A percentile compares a stretch with the other conserved stretches of the same genome.
Evolutionary conservation across 1,139 yeast species (phyloP).

Genomic region (Suhomyces terraborum): DNA sequence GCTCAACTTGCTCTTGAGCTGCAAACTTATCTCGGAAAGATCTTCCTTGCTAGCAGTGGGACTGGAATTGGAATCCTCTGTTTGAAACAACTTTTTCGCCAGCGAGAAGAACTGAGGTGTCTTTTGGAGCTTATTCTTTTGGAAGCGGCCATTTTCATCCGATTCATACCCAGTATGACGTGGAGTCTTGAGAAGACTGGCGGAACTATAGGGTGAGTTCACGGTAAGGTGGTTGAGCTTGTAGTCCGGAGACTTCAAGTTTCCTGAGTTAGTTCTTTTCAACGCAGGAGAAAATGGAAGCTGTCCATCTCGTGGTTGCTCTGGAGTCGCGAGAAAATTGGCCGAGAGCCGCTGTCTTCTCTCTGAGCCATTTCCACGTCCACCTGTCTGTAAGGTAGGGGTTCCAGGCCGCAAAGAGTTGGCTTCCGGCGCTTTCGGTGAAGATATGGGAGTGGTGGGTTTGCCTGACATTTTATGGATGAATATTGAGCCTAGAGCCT

Average conservation of each 20-base stretch:
- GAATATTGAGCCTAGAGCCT: not conserved
- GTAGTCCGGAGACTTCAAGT: conserved; percentile 37
- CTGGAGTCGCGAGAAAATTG: conserved; percentile 37
- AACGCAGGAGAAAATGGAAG: conserved; percentile 46
- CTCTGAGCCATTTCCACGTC: conserved; percentile 10
- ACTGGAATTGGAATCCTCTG: conserved; percentile 21
- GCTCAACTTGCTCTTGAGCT: conserved; percentile 40
- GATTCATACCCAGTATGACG: conserved; percentile 34
- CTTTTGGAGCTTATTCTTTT: conserved; percentile 32
- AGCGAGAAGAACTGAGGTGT: conserved; percentile 48
- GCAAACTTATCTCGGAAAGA: conserved; percentile 41
- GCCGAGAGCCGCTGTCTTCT: conserved; percentile 27
- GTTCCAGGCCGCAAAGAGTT: conserved; percentile 29
- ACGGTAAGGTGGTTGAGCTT: conserved; percentile 28
- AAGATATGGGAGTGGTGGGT: conserved; percentile 40
- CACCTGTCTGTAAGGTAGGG: conserved; percentile 28
- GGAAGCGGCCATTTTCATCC: conserved; percentile 17
- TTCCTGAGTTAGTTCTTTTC: conserved; percentile 37
- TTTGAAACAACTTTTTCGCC: conserved; percentile 37
- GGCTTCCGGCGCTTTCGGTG: conserved; percentile 24
- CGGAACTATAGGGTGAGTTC: conserved; percentile 32
- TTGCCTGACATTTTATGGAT: conserved; percentile 24
- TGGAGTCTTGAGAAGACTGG: conserved; percentile 39
- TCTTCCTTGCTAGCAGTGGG: conserved; percentile 30
- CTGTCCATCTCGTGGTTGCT: conserved; percentile 20